Base-by-base conservation (phyloP, 805 yeast genomes). In the Wickerhamiella dianesei region DNA sequence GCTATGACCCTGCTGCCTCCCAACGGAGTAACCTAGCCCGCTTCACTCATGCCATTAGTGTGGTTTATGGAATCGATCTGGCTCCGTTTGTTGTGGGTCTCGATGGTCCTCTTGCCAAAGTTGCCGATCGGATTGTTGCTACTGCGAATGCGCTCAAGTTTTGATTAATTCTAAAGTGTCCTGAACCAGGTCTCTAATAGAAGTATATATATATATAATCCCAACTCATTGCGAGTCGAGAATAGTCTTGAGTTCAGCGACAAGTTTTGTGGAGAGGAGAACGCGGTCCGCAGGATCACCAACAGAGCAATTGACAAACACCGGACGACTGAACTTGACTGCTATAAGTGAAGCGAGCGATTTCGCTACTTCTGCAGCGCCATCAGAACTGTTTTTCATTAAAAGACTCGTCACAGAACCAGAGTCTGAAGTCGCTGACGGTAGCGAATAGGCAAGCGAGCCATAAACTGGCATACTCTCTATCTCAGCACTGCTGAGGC, bases 361-460 rank as follows among this genome's bases (percentile, higher is more conserved):
- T 18, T 29, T 29, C 12, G 57, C 53, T 2, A 49, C 12, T 36
- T 55, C 57, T 6, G 43, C 40, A 12, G 40, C 37, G 35, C 22
- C 42, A 44, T 46, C 52, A 25, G 47, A 48, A n/a, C 40, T 50
- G 21, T 45, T 12, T 8, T 51, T 35, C 3, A 54, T 41, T 13
- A 57, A 46, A 2, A 39, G 36, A 1, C 56, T 48, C 6, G 53
- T 20, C 1, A 41, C 48, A 6, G 32, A 25, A 12, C 32, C 32
- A 2, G 53, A 37, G 12, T 16, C 25, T 5, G 12, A 2, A 1
- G 14, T 29, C 4, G 46, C 45, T 19, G 20, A 21, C n/a, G 58
- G 59, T 20, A 52, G 19, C 2, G 58, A 57, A 42, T 55, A 56
- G 3, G 47, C 60, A 17, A 57, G 47, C 3, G 55, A 49, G 12